phyloP scores from a whole-genome alignment of 2,329 filamentous ascomycete genomes.

The Aureobasidium sp. region DNA sequence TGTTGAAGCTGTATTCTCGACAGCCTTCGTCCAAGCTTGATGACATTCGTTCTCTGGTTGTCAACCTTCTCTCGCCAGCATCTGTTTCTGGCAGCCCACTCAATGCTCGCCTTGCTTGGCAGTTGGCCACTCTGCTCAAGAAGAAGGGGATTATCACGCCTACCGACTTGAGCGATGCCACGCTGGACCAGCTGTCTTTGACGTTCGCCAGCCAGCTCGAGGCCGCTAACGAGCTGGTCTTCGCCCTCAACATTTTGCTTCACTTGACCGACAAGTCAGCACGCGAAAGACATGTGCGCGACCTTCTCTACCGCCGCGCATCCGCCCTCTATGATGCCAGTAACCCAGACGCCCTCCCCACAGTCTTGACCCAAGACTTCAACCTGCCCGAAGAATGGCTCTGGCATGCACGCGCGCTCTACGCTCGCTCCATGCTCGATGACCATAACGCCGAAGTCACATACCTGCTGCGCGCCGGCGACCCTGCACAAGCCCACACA shows the following conservation, averaged over 20 bases:
- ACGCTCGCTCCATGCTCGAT: conserved; percentile 65
- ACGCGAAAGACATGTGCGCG: conserved; percentile 34
- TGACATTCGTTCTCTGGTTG: conserved; percentile 17
- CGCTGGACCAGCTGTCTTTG: conserved; percentile 62
- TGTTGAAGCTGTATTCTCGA: conserved; percentile 73
- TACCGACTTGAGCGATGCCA: conserved; percentile 23
- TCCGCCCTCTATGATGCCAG: conserved; percentile 65
- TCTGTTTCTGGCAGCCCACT: conserved; percentile 69
- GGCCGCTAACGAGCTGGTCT: conserved; percentile 22
- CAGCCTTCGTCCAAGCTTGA: conserved; percentile 34
- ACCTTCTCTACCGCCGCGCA: conserved; percentile 54
- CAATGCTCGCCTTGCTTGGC: conserved; percentile 74
- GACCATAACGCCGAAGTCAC: conserved; percentile 66
- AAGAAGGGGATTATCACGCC: conserved; percentile 25
- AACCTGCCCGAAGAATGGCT: conserved; percentile 69
- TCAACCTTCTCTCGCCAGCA: conserved; percentile 63
- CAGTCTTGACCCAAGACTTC: conserved; percentile 30
- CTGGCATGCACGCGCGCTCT: conserved; percentile 78
- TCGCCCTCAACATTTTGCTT: conserved; percentile 27
- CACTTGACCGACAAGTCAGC: conserved; percentile 24
- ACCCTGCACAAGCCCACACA: conserved; percentile 73
- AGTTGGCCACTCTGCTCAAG: conserved; percentile 58
- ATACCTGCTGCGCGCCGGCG: conserved; percentile 70
- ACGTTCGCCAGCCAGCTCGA: conserved; percentile 30
- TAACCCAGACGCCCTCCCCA: conserved; percentile 38